Percentiles rank a stretch among this genome's conserved stretches.
Conservation (phyloP, 257 asterid species). For the Lantana camara region DNA sequence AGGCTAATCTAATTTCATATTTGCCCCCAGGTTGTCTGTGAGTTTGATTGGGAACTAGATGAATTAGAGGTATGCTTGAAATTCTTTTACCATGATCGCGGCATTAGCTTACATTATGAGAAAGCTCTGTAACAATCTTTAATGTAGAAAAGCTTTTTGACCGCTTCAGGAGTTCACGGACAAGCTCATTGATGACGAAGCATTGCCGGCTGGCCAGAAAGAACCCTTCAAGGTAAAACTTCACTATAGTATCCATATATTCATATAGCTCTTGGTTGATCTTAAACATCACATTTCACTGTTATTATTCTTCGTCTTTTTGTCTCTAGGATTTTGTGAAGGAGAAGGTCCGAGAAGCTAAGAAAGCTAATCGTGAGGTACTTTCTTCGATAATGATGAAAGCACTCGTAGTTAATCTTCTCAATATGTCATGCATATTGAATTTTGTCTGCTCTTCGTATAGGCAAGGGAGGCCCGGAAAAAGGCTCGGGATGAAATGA, state of each 20-base stretch:
- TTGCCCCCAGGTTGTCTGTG: conserved; percentile 70
- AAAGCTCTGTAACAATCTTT: background rate
- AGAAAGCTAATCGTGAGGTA: conserved; percentile 73
- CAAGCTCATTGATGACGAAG: conserved; percentile 71
- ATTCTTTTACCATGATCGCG: conserved; percentile 5
- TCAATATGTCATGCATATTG: conserved; percentile 10
- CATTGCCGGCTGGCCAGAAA: conserved; percentile 64
- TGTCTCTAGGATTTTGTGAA: conserved; percentile 57
- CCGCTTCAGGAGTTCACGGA: conserved; percentile 63
- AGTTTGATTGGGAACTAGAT: conserved; percentile 93
- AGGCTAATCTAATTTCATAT: conserved; percentile 23
- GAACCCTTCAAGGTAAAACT: conserved; percentile 66
- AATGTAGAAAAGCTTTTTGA: background rate
- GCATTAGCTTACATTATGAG: no score
- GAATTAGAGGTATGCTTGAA: conserved; percentile 69
- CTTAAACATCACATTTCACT: background rate
- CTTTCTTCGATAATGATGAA: background rate
- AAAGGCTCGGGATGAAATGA: conserved; percentile 78
- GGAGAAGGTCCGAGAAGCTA: conserved; percentile 82
- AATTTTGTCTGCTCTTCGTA: conserved; percentile 23
- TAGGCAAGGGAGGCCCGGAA: conserved; percentile 89
- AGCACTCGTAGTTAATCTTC: conserved; percentile 11
- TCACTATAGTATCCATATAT: no score
- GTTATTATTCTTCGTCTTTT: background rate
- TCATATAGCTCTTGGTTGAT: conserved; percentile 9